Percentiles rank a stretch among this genome's conserved stretches.
These are phyloP conservation scores for Yamadazyma scolyti DNA, from an alignment of 805 yeast species.

Conservation along the genomic window DNA sequence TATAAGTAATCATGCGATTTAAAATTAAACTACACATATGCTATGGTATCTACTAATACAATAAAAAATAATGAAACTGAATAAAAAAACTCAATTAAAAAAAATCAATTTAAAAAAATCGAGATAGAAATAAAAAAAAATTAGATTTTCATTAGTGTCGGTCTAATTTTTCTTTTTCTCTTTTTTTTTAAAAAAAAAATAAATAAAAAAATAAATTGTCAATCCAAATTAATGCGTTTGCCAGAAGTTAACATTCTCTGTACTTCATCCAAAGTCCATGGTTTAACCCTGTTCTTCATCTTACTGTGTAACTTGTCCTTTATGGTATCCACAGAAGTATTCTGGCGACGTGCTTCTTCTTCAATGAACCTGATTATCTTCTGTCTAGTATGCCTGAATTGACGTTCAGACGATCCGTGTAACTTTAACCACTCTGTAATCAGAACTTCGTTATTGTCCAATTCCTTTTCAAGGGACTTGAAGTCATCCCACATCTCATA, in stretches of 20 bases:
- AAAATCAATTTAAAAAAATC: too few species aligned
- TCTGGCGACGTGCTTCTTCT: slow-evolving; percentile 21
- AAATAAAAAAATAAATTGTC: too few species aligned
- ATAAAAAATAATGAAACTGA: too few species aligned
- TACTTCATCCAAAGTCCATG: slow-evolving; percentile 32
- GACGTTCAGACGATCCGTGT: slow-evolving; percentile 26
- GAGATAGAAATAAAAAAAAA: too few species aligned
- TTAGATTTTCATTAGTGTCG: too few species aligned
- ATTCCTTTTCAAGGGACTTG: slow-evolving; percentile 21
- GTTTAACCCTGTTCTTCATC: slow-evolving; percentile 24
- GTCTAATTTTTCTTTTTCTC: too few species aligned
- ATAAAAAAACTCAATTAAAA: too few species aligned
- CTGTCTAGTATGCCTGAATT: slow-evolving; percentile 24
- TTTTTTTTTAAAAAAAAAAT: too few species aligned
- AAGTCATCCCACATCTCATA: slow-evolving; percentile 34
- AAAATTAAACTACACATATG: too few species aligned
- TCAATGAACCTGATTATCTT: slow-evolving; percentile 27
- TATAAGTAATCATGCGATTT: too few species aligned
- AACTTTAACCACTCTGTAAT: slow-evolving; percentile 28
- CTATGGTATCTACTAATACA: too few species aligned
- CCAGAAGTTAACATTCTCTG: slow-evolving; percentile 28
- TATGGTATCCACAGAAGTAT: slow-evolving; percentile 16
- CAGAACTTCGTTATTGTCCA: slow-evolving; percentile 20
- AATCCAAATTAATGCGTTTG: slow-evolving; percentile 21
- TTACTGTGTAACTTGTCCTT: slow-evolving; percentile 24